Percentiles rank a stretch among this genome's conserved stretches.
Conservation (phyloP, 2,329 filamentous ascomycete species). For the Nigrospora oryzae region DNA sequence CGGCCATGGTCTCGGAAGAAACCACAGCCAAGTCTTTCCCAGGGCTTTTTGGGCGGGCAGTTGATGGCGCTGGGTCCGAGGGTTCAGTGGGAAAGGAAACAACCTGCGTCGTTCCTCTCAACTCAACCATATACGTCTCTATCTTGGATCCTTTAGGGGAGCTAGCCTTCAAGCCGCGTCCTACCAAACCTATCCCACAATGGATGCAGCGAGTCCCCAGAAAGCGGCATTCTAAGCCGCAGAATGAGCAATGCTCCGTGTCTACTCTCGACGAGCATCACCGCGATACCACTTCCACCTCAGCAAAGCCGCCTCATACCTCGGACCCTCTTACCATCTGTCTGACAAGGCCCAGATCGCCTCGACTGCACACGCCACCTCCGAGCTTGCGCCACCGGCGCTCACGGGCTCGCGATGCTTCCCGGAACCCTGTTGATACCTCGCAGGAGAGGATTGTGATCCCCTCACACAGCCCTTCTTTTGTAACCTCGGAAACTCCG, state of each 20-base stretch:
- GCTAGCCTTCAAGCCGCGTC: conserved; percentile 36
- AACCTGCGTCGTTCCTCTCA: conserved; percentile 14
- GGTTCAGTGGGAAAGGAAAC: conserved; percentile 3
- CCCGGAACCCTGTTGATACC: not conserved
- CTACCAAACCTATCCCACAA: conserved; percentile 40
- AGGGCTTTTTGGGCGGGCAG: conserved; percentile 1
- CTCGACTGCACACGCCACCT: not conserved
- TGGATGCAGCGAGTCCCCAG: conserved; percentile 30
- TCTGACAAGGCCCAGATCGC: conserved; percentile 6
- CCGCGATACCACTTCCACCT: conserved; percentile 1
- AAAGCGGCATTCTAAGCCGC: conserved; percentile 4
- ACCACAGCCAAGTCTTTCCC: not conserved
- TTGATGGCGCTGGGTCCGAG: conserved; percentile 4
- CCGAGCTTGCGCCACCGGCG: not conserved
- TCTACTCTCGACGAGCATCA: conserved; percentile 19
- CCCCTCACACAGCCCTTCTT: conserved; percentile 14
- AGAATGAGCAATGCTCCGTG: conserved; percentile 7
- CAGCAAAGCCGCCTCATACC: not conserved
- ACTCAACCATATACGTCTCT: conserved; percentile 38
- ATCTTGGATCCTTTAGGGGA: conserved; percentile 38
- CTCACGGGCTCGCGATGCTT: not conserved
- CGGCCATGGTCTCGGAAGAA: not conserved
- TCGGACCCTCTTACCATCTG: conserved; percentile 4
- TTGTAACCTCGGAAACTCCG: conserved; percentile 28
- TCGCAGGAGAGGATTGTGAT: conserved; percentile 3